Conservation (phyloP, 1,284 basidiomycete species). For the Ustilago sp. region DNA sequence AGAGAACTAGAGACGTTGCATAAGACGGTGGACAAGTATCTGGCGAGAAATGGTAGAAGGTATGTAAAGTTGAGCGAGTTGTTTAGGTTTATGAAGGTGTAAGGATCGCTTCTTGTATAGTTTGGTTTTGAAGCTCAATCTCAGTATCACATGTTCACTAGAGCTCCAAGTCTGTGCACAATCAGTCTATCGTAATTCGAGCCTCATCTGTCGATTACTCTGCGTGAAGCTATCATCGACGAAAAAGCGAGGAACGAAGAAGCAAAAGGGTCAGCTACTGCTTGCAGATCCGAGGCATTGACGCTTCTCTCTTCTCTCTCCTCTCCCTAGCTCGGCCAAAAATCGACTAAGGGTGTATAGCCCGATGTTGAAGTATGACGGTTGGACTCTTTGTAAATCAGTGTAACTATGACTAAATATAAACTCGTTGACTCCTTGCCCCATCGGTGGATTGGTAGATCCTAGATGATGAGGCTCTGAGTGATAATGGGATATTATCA, state of each 20-base stretch:
- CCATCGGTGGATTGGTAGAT: constrained; percentile 28
- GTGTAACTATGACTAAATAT: constrained; percentile 53
- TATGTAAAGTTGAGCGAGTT: constrained; percentile 64
- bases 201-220: too few relatives aligned
- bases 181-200: too few relatives aligned
- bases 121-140: not conserved
- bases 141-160: too few relatives aligned
- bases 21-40: constrained; percentile 56
- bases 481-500: constrained; percentile 42
- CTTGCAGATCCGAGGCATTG: not conserved
- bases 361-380: not conserved
- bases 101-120: constrained; percentile 9
- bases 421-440: constrained; percentile 34
- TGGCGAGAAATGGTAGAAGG: constrained; percentile 60
- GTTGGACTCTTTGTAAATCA: constrained; percentile 18
- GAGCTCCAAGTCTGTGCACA: too few relatives aligned
- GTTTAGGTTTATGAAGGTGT: constrained; percentile 64
- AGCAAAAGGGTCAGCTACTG: constrained; percentile 2
- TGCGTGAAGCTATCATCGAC: not conserved
- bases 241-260: not conserved
- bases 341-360: too few relatives aligned
- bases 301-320: not conserved
- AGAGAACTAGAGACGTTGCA: constrained; percentile 35
- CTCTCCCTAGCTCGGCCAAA: not conserved
- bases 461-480: constrained; percentile 35